Conservation (phyloP, 768 basidiomycete species). For the Lentinula detonsa region DNA sequence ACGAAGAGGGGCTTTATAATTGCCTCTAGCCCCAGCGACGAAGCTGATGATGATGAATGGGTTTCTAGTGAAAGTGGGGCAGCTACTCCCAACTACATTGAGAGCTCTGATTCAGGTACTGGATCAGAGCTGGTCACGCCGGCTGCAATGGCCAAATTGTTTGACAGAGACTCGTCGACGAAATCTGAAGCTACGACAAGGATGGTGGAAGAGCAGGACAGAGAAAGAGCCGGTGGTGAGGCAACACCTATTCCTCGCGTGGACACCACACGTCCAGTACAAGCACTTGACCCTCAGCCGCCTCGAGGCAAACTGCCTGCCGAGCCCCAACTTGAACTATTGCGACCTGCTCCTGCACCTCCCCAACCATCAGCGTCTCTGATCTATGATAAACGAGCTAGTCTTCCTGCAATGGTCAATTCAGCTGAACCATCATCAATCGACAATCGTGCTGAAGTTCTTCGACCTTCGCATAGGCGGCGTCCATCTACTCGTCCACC, state of each 20-base stretch:
- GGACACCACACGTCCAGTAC: conserved; percentile 27
- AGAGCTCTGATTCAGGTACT: conserved; percentile 39
- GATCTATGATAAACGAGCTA: not conserved
- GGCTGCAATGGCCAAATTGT: conserved; percentile 16
- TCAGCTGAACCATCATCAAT: conserved; percentile 36
- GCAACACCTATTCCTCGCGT: conserved; percentile 22
- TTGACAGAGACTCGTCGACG: not conserved
- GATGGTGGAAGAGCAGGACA: conserved; percentile 6
- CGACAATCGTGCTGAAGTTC: conserved; percentile 19
- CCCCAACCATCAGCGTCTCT: not conserved
- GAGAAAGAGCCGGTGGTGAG: not conserved
- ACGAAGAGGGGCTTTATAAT: conserved; percentile 55
- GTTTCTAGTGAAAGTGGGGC: conserved; percentile 75
- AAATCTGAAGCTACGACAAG: not conserved
- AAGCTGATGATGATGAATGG: conserved; percentile 68
- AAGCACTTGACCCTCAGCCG: conserved; percentile 19
- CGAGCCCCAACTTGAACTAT: not conserved
- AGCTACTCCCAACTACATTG: conserved; percentile 49
- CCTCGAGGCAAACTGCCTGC: not conserved
- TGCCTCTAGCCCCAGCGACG: conserved; percentile 36
- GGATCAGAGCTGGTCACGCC: conserved; percentile 27
- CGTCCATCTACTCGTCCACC: conserved; percentile 53
- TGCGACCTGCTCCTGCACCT: not conserved
- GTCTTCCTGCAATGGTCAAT: conserved; percentile 13
- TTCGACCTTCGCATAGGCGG: conserved; percentile 24